phyloP scores from a whole-genome alignment of 768 basidiomycete genomes.

The Agrocybe pediades region DNA sequence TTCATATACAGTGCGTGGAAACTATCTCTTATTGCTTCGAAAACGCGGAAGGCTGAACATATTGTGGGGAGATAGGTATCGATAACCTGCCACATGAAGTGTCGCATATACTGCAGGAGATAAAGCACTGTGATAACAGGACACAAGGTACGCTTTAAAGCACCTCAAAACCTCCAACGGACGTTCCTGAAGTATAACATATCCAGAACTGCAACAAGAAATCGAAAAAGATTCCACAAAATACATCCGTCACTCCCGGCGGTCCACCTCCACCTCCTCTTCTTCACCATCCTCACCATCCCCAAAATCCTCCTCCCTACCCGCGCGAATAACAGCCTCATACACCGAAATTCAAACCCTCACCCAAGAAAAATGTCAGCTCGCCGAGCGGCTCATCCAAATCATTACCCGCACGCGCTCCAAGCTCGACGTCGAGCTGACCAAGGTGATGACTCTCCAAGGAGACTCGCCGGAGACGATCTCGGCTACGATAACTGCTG shows the following conservation, averaged over 20 bases:
- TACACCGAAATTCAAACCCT: constrained; percentile 48
- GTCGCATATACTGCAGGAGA: constrained; percentile 52
- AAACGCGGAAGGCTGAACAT: too few relatives aligned
- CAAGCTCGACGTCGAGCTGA: constrained; percentile 52
- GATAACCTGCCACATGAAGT: constrained; percentile 59
- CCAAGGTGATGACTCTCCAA: constrained; percentile 46
- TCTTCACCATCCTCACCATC: constrained; percentile 33
- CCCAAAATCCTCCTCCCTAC: constrained; percentile 36
- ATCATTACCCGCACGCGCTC: constrained; percentile 48
- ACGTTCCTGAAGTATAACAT: neutral
- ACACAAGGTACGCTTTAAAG: constrained; percentile 39
- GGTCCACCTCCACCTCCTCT: constrained; percentile 24
- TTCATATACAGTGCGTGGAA: too few relatives aligned
- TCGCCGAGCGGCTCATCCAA: constrained; percentile 50
- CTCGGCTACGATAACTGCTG: constrained; percentile 13
- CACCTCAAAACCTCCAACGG: neutral
- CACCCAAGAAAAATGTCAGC: constrained; percentile 45
- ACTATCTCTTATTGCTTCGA: too few relatives aligned
- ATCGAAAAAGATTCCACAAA: constrained; percentile 49
- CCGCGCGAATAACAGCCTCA: constrained; percentile 44
- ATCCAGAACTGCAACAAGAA: constrained; percentile 48
- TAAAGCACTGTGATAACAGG: constrained; percentile 45
- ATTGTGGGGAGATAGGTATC: too few relatives aligned
- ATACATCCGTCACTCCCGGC: constrained; percentile 51
- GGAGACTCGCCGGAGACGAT: constrained; percentile 42